Evolutionary conservation across 2,329 filamentous ascomycete species (phyloP).

Genomic region (Sporothrix mexicana): DNA sequence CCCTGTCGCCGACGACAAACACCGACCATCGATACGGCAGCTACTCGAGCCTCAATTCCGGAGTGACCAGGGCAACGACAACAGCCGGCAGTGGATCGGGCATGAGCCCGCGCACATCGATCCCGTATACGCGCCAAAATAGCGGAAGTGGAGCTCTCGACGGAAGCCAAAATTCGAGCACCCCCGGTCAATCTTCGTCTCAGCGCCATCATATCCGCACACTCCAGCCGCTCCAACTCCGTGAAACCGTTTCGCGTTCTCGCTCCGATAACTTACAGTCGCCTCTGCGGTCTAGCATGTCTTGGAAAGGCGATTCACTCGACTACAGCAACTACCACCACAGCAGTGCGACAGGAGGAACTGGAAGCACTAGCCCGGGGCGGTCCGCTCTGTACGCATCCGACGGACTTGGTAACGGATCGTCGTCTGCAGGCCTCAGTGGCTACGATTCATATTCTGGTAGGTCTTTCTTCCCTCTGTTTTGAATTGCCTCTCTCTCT

Average conservation of each 20-base stretch:
- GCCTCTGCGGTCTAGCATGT: constrained; percentile 64
- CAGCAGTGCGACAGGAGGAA: constrained; percentile 39
- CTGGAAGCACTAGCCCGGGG: constrained; percentile 44
- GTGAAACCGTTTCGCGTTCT: constrained; percentile 62
- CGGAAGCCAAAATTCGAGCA: not conserved
- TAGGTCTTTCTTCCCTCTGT: constrained; percentile 45
- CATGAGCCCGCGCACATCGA: constrained; percentile 52
- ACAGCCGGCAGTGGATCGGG: constrained; percentile 1
- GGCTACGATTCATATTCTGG: constrained; percentile 62
- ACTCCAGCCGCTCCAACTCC: constrained; percentile 63
- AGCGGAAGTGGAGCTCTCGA: constrained; percentile 53
- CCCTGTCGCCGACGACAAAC: constrained; percentile 59
- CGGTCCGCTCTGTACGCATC: constrained; percentile 54
- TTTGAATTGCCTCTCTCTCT: constrained; percentile 26
- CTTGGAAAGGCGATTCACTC: constrained; percentile 66
- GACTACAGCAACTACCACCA: constrained; percentile 56
- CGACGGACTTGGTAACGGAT: constrained; percentile 52
- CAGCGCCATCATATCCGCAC: constrained; percentile 55
- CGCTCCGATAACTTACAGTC: constrained; percentile 65
- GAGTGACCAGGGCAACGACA: constrained; percentile 49
- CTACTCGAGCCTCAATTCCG: constrained; percentile 47
- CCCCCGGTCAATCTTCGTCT: constrained; percentile 32
- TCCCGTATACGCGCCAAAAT: constrained; percentile 58
- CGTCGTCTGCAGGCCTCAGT: constrained; percentile 48
- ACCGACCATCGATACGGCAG: constrained; percentile 55